These are phyloP conservation scores for Phytopythium montanum DNA, from an alignment of 352 stramenopile species.

Conservation along the genomic window DNA sequence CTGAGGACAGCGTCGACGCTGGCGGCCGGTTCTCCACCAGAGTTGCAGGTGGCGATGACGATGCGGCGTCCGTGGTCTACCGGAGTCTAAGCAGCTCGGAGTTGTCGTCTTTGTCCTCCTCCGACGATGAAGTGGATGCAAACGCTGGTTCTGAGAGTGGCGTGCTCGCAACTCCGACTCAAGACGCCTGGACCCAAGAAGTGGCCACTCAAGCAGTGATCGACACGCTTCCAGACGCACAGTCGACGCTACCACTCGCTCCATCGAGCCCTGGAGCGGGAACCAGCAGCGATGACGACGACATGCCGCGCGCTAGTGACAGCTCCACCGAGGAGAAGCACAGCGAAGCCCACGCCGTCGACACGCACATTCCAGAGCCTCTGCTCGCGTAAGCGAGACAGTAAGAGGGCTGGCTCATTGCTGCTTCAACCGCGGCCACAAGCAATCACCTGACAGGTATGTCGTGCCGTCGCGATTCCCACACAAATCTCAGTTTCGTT, in stretches of 20 bases:
- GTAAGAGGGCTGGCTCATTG: not conserved
- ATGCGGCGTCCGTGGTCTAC: not conserved
- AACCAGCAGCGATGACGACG: not conserved
- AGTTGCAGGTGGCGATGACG: not conserved
- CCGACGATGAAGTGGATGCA: not conserved
- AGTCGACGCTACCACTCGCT: not conserved
- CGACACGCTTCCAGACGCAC: not conserved
- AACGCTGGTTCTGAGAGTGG: not conserved
- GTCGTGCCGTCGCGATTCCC: not conserved
- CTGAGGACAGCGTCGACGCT: not conserved
- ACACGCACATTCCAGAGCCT: not conserved
- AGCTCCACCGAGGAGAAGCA: not conserved
- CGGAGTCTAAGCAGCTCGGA: not conserved
- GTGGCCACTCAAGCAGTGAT: not conserved
- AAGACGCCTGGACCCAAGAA: not conserved
- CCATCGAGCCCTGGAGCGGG: not conserved
- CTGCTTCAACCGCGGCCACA: conserved; percentile 11
- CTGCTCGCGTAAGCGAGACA: not conserved
- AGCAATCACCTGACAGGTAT: not conserved
- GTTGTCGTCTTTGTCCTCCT: not conserved
- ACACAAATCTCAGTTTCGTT: conserved; percentile 8
- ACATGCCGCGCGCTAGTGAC: not conserved
- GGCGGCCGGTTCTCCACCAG: not conserved
- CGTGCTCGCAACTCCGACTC: not conserved
- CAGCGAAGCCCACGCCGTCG: not conserved